phyloP scores from a whole-genome alignment of 352 stramenopile species.

The Blastocystis sp. region DNA sequence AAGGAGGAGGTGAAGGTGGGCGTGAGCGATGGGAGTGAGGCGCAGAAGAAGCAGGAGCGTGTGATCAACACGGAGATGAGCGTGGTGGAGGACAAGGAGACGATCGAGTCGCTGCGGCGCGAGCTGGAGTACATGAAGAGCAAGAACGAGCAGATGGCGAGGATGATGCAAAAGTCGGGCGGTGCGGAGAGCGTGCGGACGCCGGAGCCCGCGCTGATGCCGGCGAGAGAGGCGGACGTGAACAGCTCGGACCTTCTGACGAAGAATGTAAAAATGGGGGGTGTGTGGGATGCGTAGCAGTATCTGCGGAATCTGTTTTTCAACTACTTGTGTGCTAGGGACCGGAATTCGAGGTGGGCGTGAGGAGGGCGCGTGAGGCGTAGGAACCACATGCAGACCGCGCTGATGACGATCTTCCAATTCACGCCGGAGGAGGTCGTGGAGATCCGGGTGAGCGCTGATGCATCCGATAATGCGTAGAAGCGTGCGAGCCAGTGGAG shows the following conservation, averaged over 20 bases:
- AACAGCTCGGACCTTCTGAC: slow-evolving; percentile 33
- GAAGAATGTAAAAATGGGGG: slow-evolving; percentile 1
- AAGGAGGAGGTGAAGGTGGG: slow-evolving; percentile 28
- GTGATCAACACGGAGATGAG: slow-evolving; percentile 17
- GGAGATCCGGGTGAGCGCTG: slow-evolving; percentile 36
- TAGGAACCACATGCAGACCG: slow-evolving; percentile 50
- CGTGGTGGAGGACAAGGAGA: slow-evolving; percentile 17
- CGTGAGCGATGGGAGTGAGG: no score
- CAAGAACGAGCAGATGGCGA: slow-evolving; percentile 37
- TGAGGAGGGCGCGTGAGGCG: neutral
- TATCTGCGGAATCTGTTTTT: slow-evolving; percentile 45
- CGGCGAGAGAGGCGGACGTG: neutral
- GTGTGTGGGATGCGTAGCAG: slow-evolving; percentile 19
- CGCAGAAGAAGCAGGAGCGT: neutral
- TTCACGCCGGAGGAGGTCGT: slow-evolving; percentile 49
- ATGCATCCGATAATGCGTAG: slow-evolving; percentile 7
- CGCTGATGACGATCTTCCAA: slow-evolving; percentile 51
- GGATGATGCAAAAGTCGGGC: slow-evolving; percentile 1
- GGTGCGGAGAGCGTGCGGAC: neutral
- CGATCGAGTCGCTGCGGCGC: slow-evolving; percentile 24
- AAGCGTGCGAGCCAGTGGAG: neutral
- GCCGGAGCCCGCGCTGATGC: neutral
- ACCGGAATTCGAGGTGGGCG: slow-evolving; percentile 15
- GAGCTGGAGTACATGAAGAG: slow-evolving; percentile 38
- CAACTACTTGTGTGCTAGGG: slow-evolving; percentile 26